Conservation (phyloP, 345 rosid species). For the Durio zibethinus region DNA sequence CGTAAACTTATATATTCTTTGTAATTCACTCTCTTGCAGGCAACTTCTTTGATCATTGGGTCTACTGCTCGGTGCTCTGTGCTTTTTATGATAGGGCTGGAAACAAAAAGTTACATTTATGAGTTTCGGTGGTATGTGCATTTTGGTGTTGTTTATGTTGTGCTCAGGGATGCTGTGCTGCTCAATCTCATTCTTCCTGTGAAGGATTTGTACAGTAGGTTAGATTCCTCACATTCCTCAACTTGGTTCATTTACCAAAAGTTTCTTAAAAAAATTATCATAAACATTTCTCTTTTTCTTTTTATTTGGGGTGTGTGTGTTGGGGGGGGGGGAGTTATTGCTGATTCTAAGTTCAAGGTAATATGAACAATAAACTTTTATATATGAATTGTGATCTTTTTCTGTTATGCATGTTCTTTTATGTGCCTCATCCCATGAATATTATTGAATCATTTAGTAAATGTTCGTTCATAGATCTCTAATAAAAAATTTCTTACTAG, state of each 20-base stretch:
- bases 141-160: slow-evolving; percentile 73
- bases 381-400: neutral
- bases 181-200: slow-evolving; percentile 63
- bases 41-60: slow-evolving; percentile 58
- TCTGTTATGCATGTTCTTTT: neutral
- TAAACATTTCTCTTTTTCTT: too few relatives aligned
- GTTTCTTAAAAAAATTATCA: too few relatives aligned
- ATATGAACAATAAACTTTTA: neutral
- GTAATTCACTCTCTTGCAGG: slow-evolving; percentile 39
- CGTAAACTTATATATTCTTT: neutral
- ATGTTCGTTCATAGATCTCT: neutral
- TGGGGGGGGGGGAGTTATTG: too few relatives aligned
- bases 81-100: slow-evolving; percentile 62
- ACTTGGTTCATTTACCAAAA: neutral
- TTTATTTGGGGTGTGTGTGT: too few relatives aligned
- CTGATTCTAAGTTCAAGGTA: neutral
- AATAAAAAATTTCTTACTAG: neutral
- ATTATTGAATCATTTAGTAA: neutral
- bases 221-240: slow-evolving; percentile 17
- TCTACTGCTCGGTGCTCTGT: slow-evolving; percentile 78
- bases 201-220: slow-evolving; percentile 52
- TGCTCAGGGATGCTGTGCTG: slow-evolving; percentile 82
- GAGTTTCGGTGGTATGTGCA: slow-evolving; percentile 87
- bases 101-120: slow-evolving; percentile 57
- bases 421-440: neutral